Conservation (phyloP, 352 stramenopile species). For the Globisporangium heterothallicum region DNA sequence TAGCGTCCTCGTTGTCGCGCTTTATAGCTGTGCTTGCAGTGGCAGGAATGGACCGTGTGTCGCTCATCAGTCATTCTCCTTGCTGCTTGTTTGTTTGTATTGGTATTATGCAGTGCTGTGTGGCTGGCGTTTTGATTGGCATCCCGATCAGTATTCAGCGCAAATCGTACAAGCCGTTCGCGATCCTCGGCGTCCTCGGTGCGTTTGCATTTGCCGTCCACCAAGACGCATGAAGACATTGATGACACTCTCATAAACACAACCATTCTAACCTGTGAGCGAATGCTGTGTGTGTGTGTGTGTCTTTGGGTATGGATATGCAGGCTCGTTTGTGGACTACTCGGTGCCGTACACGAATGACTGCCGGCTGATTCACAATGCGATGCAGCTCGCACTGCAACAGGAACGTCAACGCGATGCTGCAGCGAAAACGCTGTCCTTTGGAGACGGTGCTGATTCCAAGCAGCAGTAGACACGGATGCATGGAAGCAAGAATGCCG, state of each 20-base stretch:
- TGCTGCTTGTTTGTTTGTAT: not conserved
- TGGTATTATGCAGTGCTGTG: slow-evolving; percentile 44
- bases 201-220: slow-evolving; percentile 11
- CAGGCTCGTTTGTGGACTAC: slow-evolving; percentile 84
- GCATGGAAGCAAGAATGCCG: too few species aligned
- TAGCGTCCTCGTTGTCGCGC: not conserved
- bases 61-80: not conserved
- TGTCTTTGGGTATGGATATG: not conserved
- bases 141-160: slow-evolving; percentile 80
- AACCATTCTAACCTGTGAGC: not conserved
- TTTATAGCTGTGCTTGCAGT: not conserved
- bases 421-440: slow-evolving; percentile 9
- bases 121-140: slow-evolving; percentile 71
- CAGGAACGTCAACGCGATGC: slow-evolving; percentile 46
- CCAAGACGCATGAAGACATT: too few species aligned
- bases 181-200: slow-evolving; percentile 72
- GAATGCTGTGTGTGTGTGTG: not conserved
- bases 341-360: slow-evolving; percentile 79
- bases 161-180: slow-evolving; percentile 78
- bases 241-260: too few species aligned
- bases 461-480: not conserved
- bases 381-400: slow-evolving; percentile 63
- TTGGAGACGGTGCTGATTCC: slow-evolving; percentile 6
- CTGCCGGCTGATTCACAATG: slow-evolving; percentile 76
- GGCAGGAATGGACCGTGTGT: not conserved